Conservation (phyloP, 805 yeast species). For the Starmerella stellata region DNA sequence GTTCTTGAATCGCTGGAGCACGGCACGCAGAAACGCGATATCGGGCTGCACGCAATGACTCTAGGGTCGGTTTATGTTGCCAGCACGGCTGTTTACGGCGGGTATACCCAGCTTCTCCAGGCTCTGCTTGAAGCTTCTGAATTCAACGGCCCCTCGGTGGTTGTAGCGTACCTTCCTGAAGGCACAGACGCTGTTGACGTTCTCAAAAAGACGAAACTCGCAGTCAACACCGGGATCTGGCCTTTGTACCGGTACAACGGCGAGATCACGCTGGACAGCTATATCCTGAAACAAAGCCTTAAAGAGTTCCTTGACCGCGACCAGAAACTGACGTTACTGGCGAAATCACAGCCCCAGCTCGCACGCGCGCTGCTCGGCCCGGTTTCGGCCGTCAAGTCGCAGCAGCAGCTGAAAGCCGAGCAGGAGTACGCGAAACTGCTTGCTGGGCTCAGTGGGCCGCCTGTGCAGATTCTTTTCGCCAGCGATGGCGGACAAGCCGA, state of each 20-base stretch:
- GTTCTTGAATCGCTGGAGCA: conserved; percentile 72
- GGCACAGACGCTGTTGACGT: conserved; percentile 48
- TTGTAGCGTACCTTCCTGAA: conserved; percentile 78
- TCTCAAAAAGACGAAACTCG: conserved; percentile 68
- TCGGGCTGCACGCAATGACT: conserved; percentile 89
- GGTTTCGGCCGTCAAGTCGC: conserved; percentile 40
- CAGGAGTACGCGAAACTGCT: conserved; percentile 59
- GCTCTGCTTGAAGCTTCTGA: conserved; percentile 79
- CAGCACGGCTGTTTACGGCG: conserved; percentile 80
- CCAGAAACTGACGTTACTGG: conserved; percentile 63
- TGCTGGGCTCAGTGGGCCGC: conserved; percentile 84
- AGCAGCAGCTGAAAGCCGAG: conserved; percentile 51
- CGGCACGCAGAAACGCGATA: conserved; percentile 51
- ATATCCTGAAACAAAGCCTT: conserved; percentile 57
- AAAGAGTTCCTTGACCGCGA: conserved; percentile 74
- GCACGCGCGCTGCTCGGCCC: conserved; percentile 55
- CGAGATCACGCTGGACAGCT: conserved; percentile 72
- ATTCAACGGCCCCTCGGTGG: conserved; percentile 78
- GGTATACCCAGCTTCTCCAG: conserved; percentile 81
- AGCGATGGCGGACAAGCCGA: conserved; percentile 88
- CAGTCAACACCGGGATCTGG: conserved; percentile 93
- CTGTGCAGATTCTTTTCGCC: conserved; percentile 67
- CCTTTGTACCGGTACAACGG: conserved; percentile 68
- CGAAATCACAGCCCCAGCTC: conserved; percentile 52
- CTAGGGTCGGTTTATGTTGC: conserved; percentile 81